Percentiles rank a stretch among this genome's conserved stretches.
phyloP scores from a whole-genome alignment of 257 asterid species.

The Salvia miltiorrhiza region DNA sequence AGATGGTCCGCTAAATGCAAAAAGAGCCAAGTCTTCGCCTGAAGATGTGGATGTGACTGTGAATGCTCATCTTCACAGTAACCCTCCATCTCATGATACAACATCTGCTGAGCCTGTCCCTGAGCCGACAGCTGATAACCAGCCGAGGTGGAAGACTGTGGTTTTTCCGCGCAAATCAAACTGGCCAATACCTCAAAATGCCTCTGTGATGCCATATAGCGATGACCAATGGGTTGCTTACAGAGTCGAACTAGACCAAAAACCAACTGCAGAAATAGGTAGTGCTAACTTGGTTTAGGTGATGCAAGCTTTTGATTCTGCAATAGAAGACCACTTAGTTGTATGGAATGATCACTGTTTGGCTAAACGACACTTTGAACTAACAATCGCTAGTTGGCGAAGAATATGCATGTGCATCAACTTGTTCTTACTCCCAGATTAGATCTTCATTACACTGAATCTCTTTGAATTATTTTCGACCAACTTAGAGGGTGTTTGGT shows the following conservation, averaged over 20 bases:
- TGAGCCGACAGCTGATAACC: constrained; percentile 17
- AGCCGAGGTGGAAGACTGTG: constrained; percentile 26
- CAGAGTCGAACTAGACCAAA: constrained; percentile 2
- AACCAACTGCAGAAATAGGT: constrained; percentile 15
- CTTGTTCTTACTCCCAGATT: no score
- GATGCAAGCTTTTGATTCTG: background rate
- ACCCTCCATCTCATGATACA: constrained; percentile 14
- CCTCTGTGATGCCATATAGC: constrained; percentile 37
- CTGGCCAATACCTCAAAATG: constrained; percentile 34
- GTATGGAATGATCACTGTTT: background rate
- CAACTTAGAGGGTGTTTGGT: background rate
- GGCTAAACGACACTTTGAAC: background rate
- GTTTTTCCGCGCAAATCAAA: constrained; percentile 31
- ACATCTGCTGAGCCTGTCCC: constrained; percentile 2
- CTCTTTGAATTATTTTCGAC: background rate
- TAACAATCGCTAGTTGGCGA: background rate
- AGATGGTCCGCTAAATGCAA: constrained; percentile 27
- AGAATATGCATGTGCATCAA: background rate
- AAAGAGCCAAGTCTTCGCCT: constrained; percentile 35
- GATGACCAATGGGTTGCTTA: constrained; percentile 54
- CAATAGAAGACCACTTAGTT: background rate
- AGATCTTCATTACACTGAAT: background rate
- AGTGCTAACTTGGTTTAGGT: background rate
- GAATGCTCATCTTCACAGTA: constrained; percentile 19
- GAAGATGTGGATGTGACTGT: constrained; percentile 21